phyloP scores from a whole-genome alignment of 495 filamentous ascomycete genomes.

The Parachaetomium inaequale region DNA sequence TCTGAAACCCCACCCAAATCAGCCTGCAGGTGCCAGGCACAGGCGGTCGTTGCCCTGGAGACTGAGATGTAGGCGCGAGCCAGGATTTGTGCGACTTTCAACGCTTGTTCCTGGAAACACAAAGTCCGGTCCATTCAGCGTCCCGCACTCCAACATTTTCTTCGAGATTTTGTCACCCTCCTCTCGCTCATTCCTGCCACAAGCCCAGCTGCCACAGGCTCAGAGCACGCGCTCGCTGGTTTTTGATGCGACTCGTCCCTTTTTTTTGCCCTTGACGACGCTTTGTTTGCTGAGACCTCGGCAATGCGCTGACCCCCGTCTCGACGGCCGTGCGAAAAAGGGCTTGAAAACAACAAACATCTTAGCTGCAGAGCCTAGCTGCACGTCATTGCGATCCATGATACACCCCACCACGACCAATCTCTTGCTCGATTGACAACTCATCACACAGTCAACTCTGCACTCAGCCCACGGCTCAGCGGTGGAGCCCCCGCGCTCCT shows the following conservation, averaged over 20 bases:
- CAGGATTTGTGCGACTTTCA: slow-evolving; percentile 16
- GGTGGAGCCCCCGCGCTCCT: slow-evolving; percentile 2
- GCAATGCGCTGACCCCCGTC: slow-evolving; percentile 19
- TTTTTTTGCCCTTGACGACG: background rate
- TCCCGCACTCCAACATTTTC: background rate
- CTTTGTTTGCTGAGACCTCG: background rate
- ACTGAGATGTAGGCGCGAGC: slow-evolving; percentile 7
- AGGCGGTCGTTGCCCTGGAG: slow-evolving; percentile 18
- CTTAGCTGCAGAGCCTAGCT: slow-evolving; percentile 27
- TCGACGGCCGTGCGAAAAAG: background rate
- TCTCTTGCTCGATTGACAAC: slow-evolving; percentile 19
- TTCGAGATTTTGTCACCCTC: background rate
- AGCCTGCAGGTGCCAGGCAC: slow-evolving; percentile 2
- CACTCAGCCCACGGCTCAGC: background rate
- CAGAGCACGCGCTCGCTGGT: background rate
- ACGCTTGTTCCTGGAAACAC: slow-evolving; percentile 18
- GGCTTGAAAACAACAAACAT: slow-evolving; percentile 20
- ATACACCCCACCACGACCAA: slow-evolving; percentile 28
- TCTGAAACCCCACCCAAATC: slow-evolving; percentile 6
- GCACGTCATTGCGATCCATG: slow-evolving; percentile 36
- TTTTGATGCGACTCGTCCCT: background rate
- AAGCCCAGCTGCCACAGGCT: background rate
- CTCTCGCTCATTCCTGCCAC: background rate
- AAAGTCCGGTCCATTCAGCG: slow-evolving; percentile 15
- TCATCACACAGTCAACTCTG: slow-evolving; percentile 11